These are phyloP conservation scores for Ceratocystis variospora DNA, from an alignment of 2,329 filamentous ascomycete genomes.

Conservation along the genomic window DNA sequence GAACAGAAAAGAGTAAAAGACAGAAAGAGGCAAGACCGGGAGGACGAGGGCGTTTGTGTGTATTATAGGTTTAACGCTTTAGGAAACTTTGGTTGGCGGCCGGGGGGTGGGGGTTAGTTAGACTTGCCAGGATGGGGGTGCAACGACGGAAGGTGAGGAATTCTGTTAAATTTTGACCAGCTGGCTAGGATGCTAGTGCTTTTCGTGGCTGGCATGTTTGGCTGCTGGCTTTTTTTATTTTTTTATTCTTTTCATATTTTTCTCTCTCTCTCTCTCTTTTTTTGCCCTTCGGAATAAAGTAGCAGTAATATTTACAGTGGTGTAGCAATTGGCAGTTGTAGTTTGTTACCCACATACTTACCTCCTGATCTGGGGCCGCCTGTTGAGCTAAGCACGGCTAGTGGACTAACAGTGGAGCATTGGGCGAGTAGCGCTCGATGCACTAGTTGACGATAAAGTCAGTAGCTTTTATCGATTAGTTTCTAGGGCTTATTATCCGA, in stretches of 20 bases:
- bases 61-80: constrained; percentile 15
- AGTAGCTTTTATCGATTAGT: neutral
- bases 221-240: neutral
- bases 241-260: no score
- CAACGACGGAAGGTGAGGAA: constrained; percentile 5
- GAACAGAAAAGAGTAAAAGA: constrained; percentile 17
- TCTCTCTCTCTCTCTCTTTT: no score
- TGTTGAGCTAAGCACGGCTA: neutral
- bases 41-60: constrained; percentile 13
- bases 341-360: neutral
- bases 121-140: constrained; percentile 3
- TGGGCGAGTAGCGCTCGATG: neutral
- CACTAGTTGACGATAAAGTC: neutral
- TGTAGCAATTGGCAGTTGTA: neutral
- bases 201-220: constrained; percentile 10
- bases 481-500: neutral
- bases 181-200: constrained; percentile 10
- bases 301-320: neutral
- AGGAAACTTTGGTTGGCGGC: neutral
- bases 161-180: constrained; percentile 9
- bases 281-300: no score
- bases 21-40: constrained; percentile 18
- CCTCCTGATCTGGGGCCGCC: constrained; percentile 4
- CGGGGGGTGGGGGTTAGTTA: constrained; percentile 3
- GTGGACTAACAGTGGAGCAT: constrained; percentile 6